A percentile compares a stretch with the other conserved stretches of the same genome.
Evolutionary conservation across 805 yeast genomes (phyloP).

Genomic region (Middelhovenomyces tepae): DNA sequence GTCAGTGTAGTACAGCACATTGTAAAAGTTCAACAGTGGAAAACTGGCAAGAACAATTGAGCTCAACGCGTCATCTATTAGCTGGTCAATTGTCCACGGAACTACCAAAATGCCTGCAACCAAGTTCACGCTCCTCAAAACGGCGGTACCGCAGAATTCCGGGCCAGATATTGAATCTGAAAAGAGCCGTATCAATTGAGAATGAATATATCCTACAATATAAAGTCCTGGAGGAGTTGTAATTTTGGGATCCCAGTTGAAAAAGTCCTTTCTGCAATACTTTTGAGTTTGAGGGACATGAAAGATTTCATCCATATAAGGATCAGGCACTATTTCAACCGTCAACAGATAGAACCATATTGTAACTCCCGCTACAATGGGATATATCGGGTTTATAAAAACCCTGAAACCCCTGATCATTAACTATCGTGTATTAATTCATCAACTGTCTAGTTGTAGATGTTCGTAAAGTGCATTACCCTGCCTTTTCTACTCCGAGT

Average conservation of each 20-base stretch:
- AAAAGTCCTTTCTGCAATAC: slow-evolving; percentile 54
- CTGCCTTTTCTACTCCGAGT: not conserved
- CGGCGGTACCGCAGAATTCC: slow-evolving; percentile 28
- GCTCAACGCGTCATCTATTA: too few species aligned
- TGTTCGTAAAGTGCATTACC: not conserved
- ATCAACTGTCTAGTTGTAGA: not conserved
- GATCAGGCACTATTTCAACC: slow-evolving; percentile 14
- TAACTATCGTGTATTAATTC: slow-evolving; percentile 3
- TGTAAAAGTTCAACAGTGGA: slow-evolving; percentile 69
- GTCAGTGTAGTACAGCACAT: slow-evolving; percentile 81
- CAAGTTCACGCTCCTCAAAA: slow-evolving; percentile 50
- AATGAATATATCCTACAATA: slow-evolving; percentile 32
- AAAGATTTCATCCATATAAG: slow-evolving; percentile 63
- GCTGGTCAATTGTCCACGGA: slow-evolving; percentile 24
- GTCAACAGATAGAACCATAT: slow-evolving; percentile 5
- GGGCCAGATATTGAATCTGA: too few species aligned
- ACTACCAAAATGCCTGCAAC: slow-evolving; percentile 31
- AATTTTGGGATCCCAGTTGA: slow-evolving; percentile 77
- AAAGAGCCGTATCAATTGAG: slow-evolving; percentile 11
- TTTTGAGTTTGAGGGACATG: slow-evolving; percentile 72
- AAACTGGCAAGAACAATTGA: slow-evolving; percentile 35
- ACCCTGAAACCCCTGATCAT: too few species aligned
- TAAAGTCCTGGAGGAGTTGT: slow-evolving; percentile 97
- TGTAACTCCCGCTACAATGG: slow-evolving; percentile 7
- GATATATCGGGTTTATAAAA: too few species aligned